Evolutionary conservation across 768 basidiomycete genomes (phyloP).

Genomic region (Tulasnella sp.): DNA sequence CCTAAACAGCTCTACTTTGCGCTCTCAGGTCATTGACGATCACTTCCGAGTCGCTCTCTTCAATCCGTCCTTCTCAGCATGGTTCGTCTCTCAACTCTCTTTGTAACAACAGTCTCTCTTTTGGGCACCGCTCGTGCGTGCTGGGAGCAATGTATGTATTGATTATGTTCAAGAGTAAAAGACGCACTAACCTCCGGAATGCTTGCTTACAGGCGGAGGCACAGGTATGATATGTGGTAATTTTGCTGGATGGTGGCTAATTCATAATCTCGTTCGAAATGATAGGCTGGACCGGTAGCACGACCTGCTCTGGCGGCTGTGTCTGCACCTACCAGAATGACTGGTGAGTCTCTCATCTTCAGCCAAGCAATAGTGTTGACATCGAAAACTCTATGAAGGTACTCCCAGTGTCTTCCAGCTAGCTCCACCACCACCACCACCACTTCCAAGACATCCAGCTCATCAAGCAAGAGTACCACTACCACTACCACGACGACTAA

Average conservation of each 20-base stretch:
- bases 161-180: background rate
- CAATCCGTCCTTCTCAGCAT: background rate
- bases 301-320: conserved; percentile 34
- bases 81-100: background rate
- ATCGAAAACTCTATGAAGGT: background rate
- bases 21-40: background rate
- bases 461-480: too few species aligned
- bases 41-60: background rate
- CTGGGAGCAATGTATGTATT: conserved; percentile 4
- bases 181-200: background rate
- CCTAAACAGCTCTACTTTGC: background rate
- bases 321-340: background rate
- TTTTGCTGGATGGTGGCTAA: background rate
- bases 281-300: conserved; percentile 25
- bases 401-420: background rate
- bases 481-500: too few species aligned
- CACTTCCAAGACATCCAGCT: too few species aligned
- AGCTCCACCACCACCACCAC: background rate
- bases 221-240: conserved; percentile 23
- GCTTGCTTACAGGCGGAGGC: conserved; percentile 16
- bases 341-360: conserved; percentile 4
- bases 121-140: background rate
- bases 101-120: background rate
- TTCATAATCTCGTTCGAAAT: background rate
- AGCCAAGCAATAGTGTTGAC: background rate